Percentiles rank a stretch among this genome's conserved stretches.
Evolutionary conservation across 2,329 filamentous ascomycete species (phyloP).

Genomic region (Colletotrichum noveboracense): DNA sequence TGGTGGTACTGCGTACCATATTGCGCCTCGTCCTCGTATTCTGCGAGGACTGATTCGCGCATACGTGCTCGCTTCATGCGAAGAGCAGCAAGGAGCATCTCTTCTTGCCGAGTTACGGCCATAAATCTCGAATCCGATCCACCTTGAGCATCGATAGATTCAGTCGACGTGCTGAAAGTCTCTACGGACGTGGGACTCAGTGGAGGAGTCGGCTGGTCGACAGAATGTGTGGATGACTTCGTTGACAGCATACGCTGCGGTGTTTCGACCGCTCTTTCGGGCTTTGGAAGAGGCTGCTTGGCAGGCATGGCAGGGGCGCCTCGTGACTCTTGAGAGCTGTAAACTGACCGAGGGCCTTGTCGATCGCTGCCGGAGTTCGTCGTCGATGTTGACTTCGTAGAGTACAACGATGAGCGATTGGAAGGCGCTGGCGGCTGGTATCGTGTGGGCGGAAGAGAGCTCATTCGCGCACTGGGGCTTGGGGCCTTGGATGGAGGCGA

Average conservation of each 20-base stretch:
- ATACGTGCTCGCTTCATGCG: slow-evolving; percentile 62
- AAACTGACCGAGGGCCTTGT: slow-evolving; percentile 32
- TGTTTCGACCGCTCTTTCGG: not conserved
- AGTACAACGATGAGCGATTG: slow-evolving; percentile 34
- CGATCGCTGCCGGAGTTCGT: slow-evolving; percentile 36
- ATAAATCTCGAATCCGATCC: slow-evolving; percentile 52
- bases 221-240: slow-evolving; percentile 24
- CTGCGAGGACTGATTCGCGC: slow-evolving; percentile 51
- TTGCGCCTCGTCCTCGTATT: slow-evolving; percentile 42
- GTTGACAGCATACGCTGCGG: slow-evolving; percentile 4
- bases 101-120: slow-evolving; percentile 63
- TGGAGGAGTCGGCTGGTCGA: slow-evolving; percentile 53
- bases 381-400: slow-evolving; percentile 41
- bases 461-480: slow-evolving; percentile 29
- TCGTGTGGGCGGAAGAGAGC: slow-evolving; percentile 28
- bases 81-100: slow-evolving; percentile 62
- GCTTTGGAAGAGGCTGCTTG: not conserved
- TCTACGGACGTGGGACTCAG: slow-evolving; percentile 58
- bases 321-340: slow-evolving; percentile 43
- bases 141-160: slow-evolving; percentile 38
- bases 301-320: slow-evolving; percentile 41
- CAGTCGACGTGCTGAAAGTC: slow-evolving; percentile 46
- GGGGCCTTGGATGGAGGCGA: slow-evolving; percentile 26
- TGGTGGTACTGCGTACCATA: not conserved
- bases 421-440: slow-evolving; percentile 21